A percentile compares a stretch with the other conserved stretches of the same genome.
Conservation (phyloP, 2,329 filamentous ascomycete genomes). For the Metarhizium guizhouense region DNA sequence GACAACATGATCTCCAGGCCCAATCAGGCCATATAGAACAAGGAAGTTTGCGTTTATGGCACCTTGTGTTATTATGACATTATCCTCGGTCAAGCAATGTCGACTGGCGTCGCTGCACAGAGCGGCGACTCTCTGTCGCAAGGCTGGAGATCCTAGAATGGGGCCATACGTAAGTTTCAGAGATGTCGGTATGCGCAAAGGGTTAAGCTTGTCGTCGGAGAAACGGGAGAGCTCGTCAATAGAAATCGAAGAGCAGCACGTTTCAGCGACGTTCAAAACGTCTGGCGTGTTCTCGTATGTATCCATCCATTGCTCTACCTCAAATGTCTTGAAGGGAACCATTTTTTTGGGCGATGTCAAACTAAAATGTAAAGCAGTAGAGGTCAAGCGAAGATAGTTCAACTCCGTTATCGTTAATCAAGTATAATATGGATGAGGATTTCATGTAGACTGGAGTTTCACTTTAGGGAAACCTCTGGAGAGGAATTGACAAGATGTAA, state of each 20-base stretch:
- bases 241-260: slow-evolving; percentile 67
- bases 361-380: background rate
- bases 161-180: slow-evolving; percentile 62
- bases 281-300: slow-evolving; percentile 46
- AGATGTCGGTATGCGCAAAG: slow-evolving; percentile 36
- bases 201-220: slow-evolving; percentile 40
- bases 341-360: slow-evolving; percentile 22
- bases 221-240: slow-evolving; percentile 56
- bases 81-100: slow-evolving; percentile 37
- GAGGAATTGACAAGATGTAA: no score
- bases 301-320: slow-evolving; percentile 67
- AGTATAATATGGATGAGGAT: no score
- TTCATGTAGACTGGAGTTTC: no score
- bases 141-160: slow-evolving; percentile 56
- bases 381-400: background rate
- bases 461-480: no score
- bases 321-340: slow-evolving; percentile 52
- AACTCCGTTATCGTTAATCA: background rate
- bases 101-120: slow-evolving; percentile 45
- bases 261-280: slow-evolving; percentile 67
- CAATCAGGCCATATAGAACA: slow-evolving; percentile 63
- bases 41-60: slow-evolving; percentile 81
- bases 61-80: slow-evolving; percentile 68
- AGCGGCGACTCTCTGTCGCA: slow-evolving; percentile 50
- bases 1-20: slow-evolving; percentile 71